Conservation (phyloP, 2,329 filamentous ascomycete species). For the Aspergillus proliferans region DNA sequence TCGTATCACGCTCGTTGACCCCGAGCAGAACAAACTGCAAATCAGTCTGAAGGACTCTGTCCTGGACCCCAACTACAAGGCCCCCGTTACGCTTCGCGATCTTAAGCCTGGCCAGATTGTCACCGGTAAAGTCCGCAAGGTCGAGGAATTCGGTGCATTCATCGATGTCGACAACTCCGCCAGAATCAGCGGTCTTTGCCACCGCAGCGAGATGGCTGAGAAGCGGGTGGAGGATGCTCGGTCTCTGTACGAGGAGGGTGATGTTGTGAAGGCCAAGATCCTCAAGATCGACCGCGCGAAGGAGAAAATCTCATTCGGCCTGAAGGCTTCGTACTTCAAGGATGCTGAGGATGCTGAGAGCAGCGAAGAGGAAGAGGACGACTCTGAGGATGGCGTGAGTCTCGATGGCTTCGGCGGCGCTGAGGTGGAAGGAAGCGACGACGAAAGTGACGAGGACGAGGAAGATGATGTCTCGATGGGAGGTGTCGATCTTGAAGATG, state of each 20-base stretch:
- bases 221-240: constrained; percentile 74
- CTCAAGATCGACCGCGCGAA: constrained; percentile 69
- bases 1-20: constrained; percentile 68
- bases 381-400: constrained; percentile 22
- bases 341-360: constrained; percentile 45
- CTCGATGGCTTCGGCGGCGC: constrained; percentile 26
- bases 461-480: constrained; percentile 34
- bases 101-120: constrained; percentile 73
- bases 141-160: constrained; percentile 93
- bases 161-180: constrained; percentile 79
- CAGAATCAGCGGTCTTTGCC: constrained; percentile 89
- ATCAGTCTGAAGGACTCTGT: constrained; percentile 82
- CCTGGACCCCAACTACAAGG: constrained; percentile 70
- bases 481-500: constrained; percentile 41
- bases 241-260: constrained; percentile 83
- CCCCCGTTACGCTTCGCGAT: constrained; percentile 67
- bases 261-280: constrained; percentile 87
- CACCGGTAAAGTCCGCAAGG: constrained; percentile 85
- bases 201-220: constrained; percentile 87
- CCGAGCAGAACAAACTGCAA: constrained; percentile 64
- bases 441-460: constrained; percentile 27
- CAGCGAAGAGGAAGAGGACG: constrained; percentile 45
- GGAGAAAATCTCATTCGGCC: constrained; percentile 76
- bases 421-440: constrained; percentile 31
- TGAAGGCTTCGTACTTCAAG: constrained; percentile 89